phyloP scores from a whole-genome alignment of 2,329 filamentous ascomycete genomes.

The Gaeumannomyces tritici region DNA sequence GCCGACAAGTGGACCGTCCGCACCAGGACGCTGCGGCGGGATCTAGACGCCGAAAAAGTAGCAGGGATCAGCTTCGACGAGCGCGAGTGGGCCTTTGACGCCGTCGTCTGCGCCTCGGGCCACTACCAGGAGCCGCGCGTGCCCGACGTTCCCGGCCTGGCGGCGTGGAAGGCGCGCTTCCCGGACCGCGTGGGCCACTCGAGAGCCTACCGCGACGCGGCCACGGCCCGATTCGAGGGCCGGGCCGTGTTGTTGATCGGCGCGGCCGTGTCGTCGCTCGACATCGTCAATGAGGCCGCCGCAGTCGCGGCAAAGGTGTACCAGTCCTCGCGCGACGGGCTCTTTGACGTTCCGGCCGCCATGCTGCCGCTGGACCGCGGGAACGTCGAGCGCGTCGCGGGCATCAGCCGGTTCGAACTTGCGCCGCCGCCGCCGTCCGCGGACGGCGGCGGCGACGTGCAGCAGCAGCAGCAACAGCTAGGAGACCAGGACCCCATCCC shows the following conservation, averaged over 20 bases:
- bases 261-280: slow-evolving; percentile 33
- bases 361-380: slow-evolving; percentile 34
- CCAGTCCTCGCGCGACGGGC: slow-evolving; percentile 48
- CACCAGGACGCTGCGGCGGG: slow-evolving; percentile 30
- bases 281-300: slow-evolving; percentile 30
- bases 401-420: slow-evolving; percentile 33
- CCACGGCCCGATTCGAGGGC: slow-evolving; percentile 25
- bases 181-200: slow-evolving; percentile 52
- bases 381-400: slow-evolving; percentile 40
- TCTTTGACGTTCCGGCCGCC: slow-evolving; percentile 45
- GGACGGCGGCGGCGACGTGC: no score
- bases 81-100: slow-evolving; percentile 41
- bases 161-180: slow-evolving; percentile 43
- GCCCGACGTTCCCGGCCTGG: slow-evolving; percentile 49
- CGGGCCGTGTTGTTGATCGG: slow-evolving; percentile 43
- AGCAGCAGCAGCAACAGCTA: background rate
- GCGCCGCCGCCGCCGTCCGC: no score
- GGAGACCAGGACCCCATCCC: background rate
- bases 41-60: background rate
- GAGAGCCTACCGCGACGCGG: slow-evolving; percentile 59
- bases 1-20: slow-evolving; percentile 38
- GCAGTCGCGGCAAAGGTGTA: slow-evolving; percentile 27
- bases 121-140: slow-evolving; percentile 57
- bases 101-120: slow-evolving; percentile 55
- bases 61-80: background rate